Percentiles rank a stretch among this genome's conserved stretches.
These are phyloP conservation scores for Cyberlindnera samutprakarnensis DNA, from an alignment of 805 yeast genomes.

Conservation along the genomic window DNA sequence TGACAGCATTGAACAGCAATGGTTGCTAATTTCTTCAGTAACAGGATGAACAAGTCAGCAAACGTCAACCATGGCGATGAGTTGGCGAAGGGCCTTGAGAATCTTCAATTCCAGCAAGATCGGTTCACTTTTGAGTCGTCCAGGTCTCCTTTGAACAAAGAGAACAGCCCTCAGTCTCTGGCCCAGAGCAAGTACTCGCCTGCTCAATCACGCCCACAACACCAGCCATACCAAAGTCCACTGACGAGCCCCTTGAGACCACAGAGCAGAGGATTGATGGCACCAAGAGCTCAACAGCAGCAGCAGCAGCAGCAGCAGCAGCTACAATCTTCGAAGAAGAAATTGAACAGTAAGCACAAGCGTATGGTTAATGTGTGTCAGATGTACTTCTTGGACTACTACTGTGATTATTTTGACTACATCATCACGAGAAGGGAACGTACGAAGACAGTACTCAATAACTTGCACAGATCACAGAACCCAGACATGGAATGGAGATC, in stretches of 20 bases:
- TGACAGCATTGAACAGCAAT: too few relatives aligned
- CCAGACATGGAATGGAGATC: slow-evolving; percentile 55
- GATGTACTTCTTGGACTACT: slow-evolving; percentile 88
- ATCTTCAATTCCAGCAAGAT: slow-evolving; percentile 20
- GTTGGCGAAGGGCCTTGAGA: slow-evolving; percentile 21
- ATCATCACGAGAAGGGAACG: slow-evolving; percentile 83
- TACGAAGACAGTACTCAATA: slow-evolving; percentile 57
- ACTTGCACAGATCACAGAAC: slow-evolving; percentile 33
- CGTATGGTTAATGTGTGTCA: slow-evolving; percentile 88
- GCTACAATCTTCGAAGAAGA: slow-evolving; percentile 5
- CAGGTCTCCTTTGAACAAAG: slow-evolving; percentile 34
- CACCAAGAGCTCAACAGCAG: too few relatives aligned
- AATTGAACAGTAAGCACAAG: slow-evolving; percentile 48
- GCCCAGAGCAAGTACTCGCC: too few relatives aligned
- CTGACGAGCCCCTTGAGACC: slow-evolving; percentile 9
- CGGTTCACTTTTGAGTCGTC: slow-evolving; percentile 21
- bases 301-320: neutral
- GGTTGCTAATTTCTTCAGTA: slow-evolving; percentile 24
- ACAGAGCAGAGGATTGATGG: too few relatives aligned
- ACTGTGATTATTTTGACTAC: slow-evolving; percentile 93
- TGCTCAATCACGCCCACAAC: too few relatives aligned
- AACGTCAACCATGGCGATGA: slow-evolving; percentile 20
- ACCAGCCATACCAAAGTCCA: too few relatives aligned
- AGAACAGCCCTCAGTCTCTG: slow-evolving; percentile 34
- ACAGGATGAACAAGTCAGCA: slow-evolving; percentile 11